These are phyloP conservation scores for Termitomyces sp. DNA, from an alignment of 768 basidiomycete genomes.

Conservation along the genomic window DNA sequence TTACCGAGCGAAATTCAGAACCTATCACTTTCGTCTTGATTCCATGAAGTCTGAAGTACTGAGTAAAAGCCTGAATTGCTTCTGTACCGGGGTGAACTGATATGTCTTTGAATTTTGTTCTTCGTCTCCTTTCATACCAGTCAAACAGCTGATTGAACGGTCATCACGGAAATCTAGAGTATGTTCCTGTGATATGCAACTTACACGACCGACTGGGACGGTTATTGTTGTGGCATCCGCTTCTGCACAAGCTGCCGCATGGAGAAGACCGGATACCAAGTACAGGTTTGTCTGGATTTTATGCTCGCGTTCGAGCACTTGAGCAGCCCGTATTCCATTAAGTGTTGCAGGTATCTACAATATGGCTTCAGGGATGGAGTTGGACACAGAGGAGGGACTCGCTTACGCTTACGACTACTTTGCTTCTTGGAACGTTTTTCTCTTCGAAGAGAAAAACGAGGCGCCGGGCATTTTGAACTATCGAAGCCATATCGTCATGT, in stretches of 20 bases:
- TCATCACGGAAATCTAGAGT: neutral
- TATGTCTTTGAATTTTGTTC: conserved; percentile 16
- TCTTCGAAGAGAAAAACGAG: conserved; percentile 35
- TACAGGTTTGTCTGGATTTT: conserved; percentile 46
- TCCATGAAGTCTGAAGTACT: conserved; percentile 34
- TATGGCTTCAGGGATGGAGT: neutral
- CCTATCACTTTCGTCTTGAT: conserved; percentile 36
- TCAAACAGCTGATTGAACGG: conserved; percentile 29
- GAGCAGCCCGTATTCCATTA: conserved; percentile 44
- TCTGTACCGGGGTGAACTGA: conserved; percentile 38
- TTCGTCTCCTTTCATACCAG: conserved; percentile 33
- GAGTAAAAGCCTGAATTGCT: conserved; percentile 37
- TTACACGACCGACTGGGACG: conserved; percentile 44
- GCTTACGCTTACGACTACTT: conserved; percentile 47
- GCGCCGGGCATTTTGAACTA: conserved; percentile 37
- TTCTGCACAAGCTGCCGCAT: conserved; percentile 51
- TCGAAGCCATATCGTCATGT: conserved; percentile 26
- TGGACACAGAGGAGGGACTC: neutral
- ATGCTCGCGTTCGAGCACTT: conserved; percentile 27
- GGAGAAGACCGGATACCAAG: conserved; percentile 46
- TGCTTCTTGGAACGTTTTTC: conserved; percentile 30
- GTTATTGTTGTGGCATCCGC: conserved; percentile 43
- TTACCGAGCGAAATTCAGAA: conserved; percentile 35
- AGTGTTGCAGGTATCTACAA: conserved; percentile 56
- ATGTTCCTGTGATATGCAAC: conserved; percentile 14